Base-by-base conservation (phyloP, 768 basidiomycete genomes). In the Butyriboletus loyo region DNA sequence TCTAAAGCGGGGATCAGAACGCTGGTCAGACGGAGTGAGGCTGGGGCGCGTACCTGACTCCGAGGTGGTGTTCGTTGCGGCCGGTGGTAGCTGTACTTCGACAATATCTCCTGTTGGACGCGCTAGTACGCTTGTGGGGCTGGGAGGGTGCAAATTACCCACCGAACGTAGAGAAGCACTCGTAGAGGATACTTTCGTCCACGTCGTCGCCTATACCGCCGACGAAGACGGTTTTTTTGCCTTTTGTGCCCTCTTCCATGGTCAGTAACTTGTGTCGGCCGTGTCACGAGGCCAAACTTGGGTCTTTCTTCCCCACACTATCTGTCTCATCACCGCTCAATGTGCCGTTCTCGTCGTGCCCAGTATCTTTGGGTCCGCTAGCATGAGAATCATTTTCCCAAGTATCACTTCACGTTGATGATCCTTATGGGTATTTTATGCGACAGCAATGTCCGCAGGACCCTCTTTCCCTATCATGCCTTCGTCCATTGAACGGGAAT, bases 81-180 rank as follows among this genome's bases (percentile, higher is more conserved):
- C 89, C 15, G 84, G 76, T 30, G 95, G 95, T 38, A 98, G 73
- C 61, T 92, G 89, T 21, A 98, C 86, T 66, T 97, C 93, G 52
- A 97, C 83, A 52, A 98, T 83, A 66, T 97, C 95, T 38, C 93
- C 93, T 96, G 70, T 49, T 41, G 54, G 38, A 56, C 34, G 38
- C 35, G 39, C 48, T 55, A 17, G 60, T 27, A 47, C 22, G 27
- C 22, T 37, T 15, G 38, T 50, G 27, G 52, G 25, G 22, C 25
- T 25, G 30, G 36, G 31, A 42, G 14, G 36, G 34, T 14, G 17
- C 22, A 46, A 17, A 21, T 13, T 40, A 55, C 84, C 47, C 64
- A 92, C 95, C 95, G 69, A 98, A 98, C 6, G 89, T 84, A 21
- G 87, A 81, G 72, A 98, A 98, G 21, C 77, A 77, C 57, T 94